Evolutionary conservation across 345 rosid genomes (phyloP), one percentile per base, ranked within the genome.

Genomic region (Dimocarpus longan): DNA sequence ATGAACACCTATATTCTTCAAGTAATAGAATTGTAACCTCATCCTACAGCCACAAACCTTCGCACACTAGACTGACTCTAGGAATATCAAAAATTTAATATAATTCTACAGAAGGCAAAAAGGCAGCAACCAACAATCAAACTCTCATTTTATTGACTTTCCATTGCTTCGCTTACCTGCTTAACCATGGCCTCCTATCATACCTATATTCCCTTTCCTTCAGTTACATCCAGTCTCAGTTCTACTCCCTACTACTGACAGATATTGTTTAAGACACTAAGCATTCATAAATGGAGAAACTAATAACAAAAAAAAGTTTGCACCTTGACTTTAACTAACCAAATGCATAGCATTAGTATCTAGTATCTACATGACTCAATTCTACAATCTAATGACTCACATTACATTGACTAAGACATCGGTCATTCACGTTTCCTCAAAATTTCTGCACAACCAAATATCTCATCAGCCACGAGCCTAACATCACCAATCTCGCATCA

Each of bases 381-480:
- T 60, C 28, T 60, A 15, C 65, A 60, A 60, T 19, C 5, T 60
- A 60, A 21, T 60, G 24, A 60, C 65, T 8, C 64, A 60, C 28
- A 60, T 19, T 39, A 19, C 19, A 59, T 18, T 42, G 50, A 54
- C 13, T 16, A 63, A 10, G 59, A 26, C 48, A 43, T 8, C 65
- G 37, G 21, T 59, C 39, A 40, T 16, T 76, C 70, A n/a, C 62
- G 4, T 44, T 46, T 78, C 21, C 32, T 70, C 50, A 26, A 16
- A 70, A 60, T 21, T 70, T 73, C 43, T 42, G 42, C 18, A 46
- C 54, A 74, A 46, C 57, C 52, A 79, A 54, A 70, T 70, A 15
- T 68, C 15, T 26, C 71, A 21, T 42, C 32, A 68, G 1, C 54
- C 40, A 71, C 24, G 50, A 78, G 10, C 22, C 32, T 6, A 43